Evolutionary conservation across 495 filamentous ascomycete species (phyloP), one percentile per base, ranked within the genome.

Genomic region (Chaetomium fimeti): DNA sequence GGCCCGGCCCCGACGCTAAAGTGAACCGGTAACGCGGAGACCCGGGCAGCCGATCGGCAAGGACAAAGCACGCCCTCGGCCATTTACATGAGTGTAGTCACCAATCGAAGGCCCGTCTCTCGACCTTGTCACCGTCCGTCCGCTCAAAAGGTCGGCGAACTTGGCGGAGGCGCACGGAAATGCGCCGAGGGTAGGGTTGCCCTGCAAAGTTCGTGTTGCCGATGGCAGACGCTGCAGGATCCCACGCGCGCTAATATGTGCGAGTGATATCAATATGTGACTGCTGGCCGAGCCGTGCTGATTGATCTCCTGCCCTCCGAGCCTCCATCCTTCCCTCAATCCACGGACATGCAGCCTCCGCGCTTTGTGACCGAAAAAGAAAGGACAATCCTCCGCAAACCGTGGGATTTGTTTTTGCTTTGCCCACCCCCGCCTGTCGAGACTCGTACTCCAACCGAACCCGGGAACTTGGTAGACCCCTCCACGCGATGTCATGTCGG

Each of bases 291-390:
- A 62, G 60, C 60, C 60, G 60, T 45, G 60, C 29, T 54, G 28
- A 22, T 53, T 36, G 28, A 51, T 38, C 36, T 24, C 18, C 22
- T 27, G 15, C 51, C 15, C 27, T 52, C 20, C 55, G 2, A 6
- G 29, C 13, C 25, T 51, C n/a, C 55, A 2, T 18, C 20, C 28
- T 13, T 9, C n/a, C 13, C 45, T 38, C 28, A 20, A 51, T 22
- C 48, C 48, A 24, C 60, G 60, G 60, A 16, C 49, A 43, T 55
- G 49, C 16, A 55, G 18, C 16, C 27, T 62, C 61, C 61, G 61
- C 28, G 27, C 38, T 56, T 49, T 53, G 60, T 20, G 36, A 54
- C 38, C 18, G 8, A 27, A 11, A 24, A 49, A 20, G 32, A 36
- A 36, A 36, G 32, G 32, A 36, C 32, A 49, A n/a, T 18, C 8